Evolutionary conservation across 768 basidiomycete species (phyloP).

Genomic region (Collybia sp.): DNA sequence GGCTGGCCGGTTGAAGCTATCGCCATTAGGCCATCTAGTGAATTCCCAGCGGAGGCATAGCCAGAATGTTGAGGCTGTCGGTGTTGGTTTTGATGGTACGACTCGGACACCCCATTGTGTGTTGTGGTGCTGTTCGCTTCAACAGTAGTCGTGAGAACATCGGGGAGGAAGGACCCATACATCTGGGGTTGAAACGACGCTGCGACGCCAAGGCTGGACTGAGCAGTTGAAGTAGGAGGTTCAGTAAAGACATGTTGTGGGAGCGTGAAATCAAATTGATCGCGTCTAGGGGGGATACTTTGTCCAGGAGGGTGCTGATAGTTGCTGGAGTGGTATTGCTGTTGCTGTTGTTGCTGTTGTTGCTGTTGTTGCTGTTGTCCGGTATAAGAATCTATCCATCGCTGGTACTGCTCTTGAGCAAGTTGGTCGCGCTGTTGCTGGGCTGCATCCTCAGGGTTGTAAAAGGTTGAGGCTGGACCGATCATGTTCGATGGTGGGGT

Average conservation of each 20-base stretch:
- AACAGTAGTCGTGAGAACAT: too few relatives aligned
- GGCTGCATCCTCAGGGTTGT: constrained; percentile 38
- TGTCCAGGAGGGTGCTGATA: constrained; percentile 22
- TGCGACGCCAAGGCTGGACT: constrained; percentile 10
- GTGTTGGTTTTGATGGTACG: constrained; percentile 7
- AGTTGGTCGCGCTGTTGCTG: constrained; percentile 18
- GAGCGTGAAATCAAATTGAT: constrained; percentile 1
- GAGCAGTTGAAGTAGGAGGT: constrained; percentile 16
- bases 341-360: constrained; percentile 12
- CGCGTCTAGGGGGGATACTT: constrained; percentile 14
- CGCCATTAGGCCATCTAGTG: constrained; percentile 9
- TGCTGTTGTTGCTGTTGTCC: constrained; percentile 18
- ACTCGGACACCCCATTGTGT: too few relatives aligned
- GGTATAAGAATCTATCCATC: constrained; percentile 30
- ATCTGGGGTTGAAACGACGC: background rate
- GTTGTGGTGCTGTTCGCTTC: too few relatives aligned
- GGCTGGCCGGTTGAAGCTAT: constrained; percentile 7
- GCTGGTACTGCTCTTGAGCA: constrained; percentile 33
- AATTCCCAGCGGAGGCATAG: constrained; percentile 11
- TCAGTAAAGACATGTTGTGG: constrained; percentile 14
- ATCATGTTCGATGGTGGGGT: constrained; percentile 40
- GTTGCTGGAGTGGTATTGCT: constrained; percentile 14
- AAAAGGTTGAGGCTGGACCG: constrained; percentile 48
- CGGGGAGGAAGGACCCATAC: too few relatives aligned
- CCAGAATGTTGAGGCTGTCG: constrained; percentile 10